These are phyloP conservation scores for Petasospora rhodanensis DNA, from an alignment of 1,139 yeast species.

Conservation along the genomic window DNA sequence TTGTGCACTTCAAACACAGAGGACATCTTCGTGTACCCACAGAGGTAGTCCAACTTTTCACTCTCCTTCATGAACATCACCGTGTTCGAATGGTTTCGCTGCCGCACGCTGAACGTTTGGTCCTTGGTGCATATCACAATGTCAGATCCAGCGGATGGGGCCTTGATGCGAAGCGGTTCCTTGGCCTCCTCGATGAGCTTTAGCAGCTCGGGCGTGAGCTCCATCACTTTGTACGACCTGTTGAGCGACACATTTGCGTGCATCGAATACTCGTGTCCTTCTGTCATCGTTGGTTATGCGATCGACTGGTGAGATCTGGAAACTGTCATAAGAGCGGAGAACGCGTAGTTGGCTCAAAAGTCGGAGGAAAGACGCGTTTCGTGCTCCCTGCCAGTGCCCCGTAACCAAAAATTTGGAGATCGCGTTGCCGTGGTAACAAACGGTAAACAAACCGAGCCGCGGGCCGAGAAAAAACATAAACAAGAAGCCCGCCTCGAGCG, in stretches of 20 bases:
- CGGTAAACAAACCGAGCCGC: no score
- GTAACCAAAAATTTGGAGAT: no score
- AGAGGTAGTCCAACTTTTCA: constrained; percentile 23
- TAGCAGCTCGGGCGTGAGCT: constrained; percentile 53
- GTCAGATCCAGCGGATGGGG: constrained; percentile 38
- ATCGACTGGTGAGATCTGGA: no score
- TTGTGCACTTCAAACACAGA: constrained; percentile 49
- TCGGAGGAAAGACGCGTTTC: no score
- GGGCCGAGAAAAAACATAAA: background rate
- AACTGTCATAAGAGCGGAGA: no score
- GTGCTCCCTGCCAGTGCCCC: no score
- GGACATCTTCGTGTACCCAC: constrained; percentile 40
- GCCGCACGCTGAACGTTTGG: constrained; percentile 63
- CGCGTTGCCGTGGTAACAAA: background rate
- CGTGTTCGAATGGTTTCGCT: constrained; percentile 84
- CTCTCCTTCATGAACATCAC: constrained; percentile 45
- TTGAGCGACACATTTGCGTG: constrained; percentile 26
- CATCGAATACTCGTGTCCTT: no score
- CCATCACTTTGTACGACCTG: constrained; percentile 49
- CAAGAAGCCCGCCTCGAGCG: background rate
- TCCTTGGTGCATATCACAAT: constrained; percentile 59
- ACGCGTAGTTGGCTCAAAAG: no score
- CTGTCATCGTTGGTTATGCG: no score
- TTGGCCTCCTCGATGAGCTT: constrained; percentile 35
- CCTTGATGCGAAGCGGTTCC: constrained; percentile 41